Conservation (phyloP, 352 stramenopile genomes). For the Pilasporangium apinafurcum region DNA sequence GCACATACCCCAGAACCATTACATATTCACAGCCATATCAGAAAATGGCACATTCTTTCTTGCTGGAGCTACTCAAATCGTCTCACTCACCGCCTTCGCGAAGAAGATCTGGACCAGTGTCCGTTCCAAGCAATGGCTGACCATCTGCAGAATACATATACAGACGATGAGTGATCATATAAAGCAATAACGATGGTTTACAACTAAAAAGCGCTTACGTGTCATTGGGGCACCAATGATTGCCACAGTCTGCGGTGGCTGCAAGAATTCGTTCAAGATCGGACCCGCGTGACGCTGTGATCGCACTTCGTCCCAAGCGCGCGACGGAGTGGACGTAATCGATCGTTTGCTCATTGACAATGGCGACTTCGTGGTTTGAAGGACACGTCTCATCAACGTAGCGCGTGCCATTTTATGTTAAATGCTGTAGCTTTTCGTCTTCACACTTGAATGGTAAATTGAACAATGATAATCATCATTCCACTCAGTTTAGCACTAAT, state of each 20-base stretch:
- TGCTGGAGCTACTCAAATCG: background rate
- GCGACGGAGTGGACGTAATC: constrained; percentile 43
- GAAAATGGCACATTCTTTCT: background rate
- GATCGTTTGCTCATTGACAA: constrained; percentile 29
- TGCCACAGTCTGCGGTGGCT: constrained; percentile 57
- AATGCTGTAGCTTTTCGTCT: too few species aligned
- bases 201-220: constrained; percentile 21
- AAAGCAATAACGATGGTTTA: background rate
- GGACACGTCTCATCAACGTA: background rate
- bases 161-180: background rate
- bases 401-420: constrained; percentile 1
- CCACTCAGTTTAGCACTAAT: too few species aligned
- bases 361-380: background rate
- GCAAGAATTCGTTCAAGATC: constrained; percentile 45
- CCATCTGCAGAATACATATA: constrained; percentile 39
- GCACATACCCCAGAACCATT: background rate
- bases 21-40: background rate
- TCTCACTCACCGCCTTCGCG: constrained; percentile 40
- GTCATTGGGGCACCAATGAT: constrained; percentile 87
- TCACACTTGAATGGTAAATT: too few species aligned
- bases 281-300: constrained; percentile 52
- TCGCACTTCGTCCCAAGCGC: constrained; percentile 57
- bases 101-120: constrained; percentile 66
- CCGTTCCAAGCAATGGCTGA: constrained; percentile 74
- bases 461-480: too few species aligned